These are phyloP conservation scores for Piper longum DNA, from an alignment of 164 flowering plant genomes.

Conservation along the genomic window DNA sequence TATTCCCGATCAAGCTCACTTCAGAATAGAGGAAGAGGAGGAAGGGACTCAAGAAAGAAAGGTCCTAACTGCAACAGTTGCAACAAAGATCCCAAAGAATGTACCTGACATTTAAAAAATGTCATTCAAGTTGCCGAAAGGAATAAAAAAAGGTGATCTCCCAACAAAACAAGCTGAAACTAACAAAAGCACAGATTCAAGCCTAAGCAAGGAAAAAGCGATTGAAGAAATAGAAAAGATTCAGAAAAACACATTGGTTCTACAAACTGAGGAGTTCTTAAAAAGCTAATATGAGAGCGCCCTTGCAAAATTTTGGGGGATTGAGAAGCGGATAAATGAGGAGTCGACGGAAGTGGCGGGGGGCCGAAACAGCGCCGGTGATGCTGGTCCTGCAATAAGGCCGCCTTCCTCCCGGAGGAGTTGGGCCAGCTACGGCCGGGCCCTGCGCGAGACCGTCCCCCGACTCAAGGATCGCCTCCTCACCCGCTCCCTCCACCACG, in stretches of 20 bases:
- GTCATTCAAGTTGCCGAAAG: constrained; percentile 16
- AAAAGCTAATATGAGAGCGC: constrained; percentile 45
- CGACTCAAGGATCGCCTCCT: constrained; percentile 24
- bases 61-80: constrained; percentile 4
- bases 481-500: constrained; percentile 27
- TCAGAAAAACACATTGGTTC: constrained; percentile 51
- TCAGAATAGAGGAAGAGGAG: constrained; percentile 41
- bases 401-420: constrained; percentile 15
- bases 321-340: constrained; percentile 48
- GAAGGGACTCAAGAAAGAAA: constrained; percentile 5
- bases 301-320: constrained; percentile 43
- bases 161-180: constrained; percentile 13
- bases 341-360: constrained; percentile 2
- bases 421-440: constrained; percentile 24
- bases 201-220: constrained; percentile 17
- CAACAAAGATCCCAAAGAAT: constrained; percentile 3
- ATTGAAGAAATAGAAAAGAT: constrained; percentile 37
- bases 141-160: constrained; percentile 9
- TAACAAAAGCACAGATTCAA: constrained; percentile 9
- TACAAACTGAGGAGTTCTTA: constrained; percentile 78
- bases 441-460: constrained; percentile 16
- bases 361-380: constrained; percentile 18
- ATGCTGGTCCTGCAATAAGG: constrained; percentile 14
- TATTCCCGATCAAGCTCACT: constrained; percentile 57
- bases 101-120: constrained; percentile 12